Evolutionary conservation across 352 stramenopile genomes (phyloP).

Genomic region (Globisporangium polare): DNA sequence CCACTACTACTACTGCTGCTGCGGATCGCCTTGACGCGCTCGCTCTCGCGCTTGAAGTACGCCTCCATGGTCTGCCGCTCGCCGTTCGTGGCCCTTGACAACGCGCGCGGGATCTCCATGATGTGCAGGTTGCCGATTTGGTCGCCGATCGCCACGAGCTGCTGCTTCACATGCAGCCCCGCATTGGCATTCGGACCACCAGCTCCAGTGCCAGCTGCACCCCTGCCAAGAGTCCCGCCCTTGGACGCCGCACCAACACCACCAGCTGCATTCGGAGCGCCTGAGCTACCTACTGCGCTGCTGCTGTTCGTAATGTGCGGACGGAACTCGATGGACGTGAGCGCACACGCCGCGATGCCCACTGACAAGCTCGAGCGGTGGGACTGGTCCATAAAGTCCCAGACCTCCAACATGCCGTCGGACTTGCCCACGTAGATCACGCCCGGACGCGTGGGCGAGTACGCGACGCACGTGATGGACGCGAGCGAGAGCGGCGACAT

Average conservation of each 20-base stretch:
- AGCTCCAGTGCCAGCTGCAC: slow-evolving; percentile 10
- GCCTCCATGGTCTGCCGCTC: slow-evolving; percentile 80
- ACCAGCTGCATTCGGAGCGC: slow-evolving; percentile 7
- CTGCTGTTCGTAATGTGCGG: slow-evolving; percentile 23
- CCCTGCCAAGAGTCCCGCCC: slow-evolving; percentile 5
- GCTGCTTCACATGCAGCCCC: slow-evolving; percentile 65
- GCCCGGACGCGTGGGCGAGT: slow-evolving; percentile 85
- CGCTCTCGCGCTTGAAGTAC: slow-evolving; percentile 90
- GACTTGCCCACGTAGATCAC: slow-evolving; percentile 88
- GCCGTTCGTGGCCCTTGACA: slow-evolving; percentile 76
- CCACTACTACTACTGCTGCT: slow-evolving; percentile 14
- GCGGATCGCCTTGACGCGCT: slow-evolving; percentile 51
- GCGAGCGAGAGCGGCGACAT: slow-evolving; percentile 74
- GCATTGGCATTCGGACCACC: slow-evolving; percentile 9
- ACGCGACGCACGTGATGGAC: slow-evolving; percentile 80
- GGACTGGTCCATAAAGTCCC: slow-evolving; percentile 92
- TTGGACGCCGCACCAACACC: slow-evolving; percentile 5
- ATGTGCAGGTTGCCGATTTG: slow-evolving; percentile 92
- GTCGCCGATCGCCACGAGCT: slow-evolving; percentile 90
- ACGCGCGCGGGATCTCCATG: slow-evolving; percentile 86
- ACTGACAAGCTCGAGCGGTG: slow-evolving; percentile 79
- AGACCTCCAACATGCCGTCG: slow-evolving; percentile 91
- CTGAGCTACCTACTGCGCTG: neutral
- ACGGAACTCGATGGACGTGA: slow-evolving; percentile 87
- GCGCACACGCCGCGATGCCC: slow-evolving; percentile 77